Evolutionary conservation across 2,329 filamentous ascomycete genomes (phyloP).

Genomic region (Sclerotinia borealis): DNA sequence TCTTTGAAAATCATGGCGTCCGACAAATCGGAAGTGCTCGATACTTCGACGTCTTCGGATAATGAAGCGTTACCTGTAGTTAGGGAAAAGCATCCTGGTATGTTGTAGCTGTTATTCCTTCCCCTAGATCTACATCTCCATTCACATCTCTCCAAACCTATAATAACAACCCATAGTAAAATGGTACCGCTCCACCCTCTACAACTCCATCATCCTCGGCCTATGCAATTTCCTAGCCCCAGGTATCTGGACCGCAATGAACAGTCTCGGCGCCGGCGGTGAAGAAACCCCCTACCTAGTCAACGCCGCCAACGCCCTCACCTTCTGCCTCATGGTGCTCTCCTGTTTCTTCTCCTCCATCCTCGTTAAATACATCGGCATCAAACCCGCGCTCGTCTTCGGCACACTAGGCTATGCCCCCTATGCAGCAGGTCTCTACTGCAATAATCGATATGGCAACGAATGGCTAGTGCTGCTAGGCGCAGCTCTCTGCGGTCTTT

Average conservation of each 20-base stretch:
- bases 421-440: slow-evolving; percentile 65
- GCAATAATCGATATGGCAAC: slow-evolving; percentile 62
- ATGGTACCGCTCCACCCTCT: slow-evolving; percentile 68
- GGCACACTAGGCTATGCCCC: slow-evolving; percentile 68
- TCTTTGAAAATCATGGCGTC: not conserved
- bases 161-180: slow-evolving; percentile 33
- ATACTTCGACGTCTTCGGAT: slow-evolving; percentile 16
- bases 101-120: not conserved
- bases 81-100: slow-evolving; percentile 17
- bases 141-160: not conserved
- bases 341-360: slow-evolving; percentile 61
- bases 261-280: slow-evolving; percentile 65
- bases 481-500: slow-evolving; percentile 26
- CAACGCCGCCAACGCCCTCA: slow-evolving; percentile 62
- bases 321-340: slow-evolving; percentile 67
- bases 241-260: slow-evolving; percentile 70
- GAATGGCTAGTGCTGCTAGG: slow-evolving; percentile 64
- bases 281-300: slow-evolving; percentile 58
- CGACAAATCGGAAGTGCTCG: slow-evolving; percentile 10
- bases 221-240: slow-evolving; percentile 65
- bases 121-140: not conserved
- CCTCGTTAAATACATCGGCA: slow-evolving; percentile 61
- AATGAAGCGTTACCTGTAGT: slow-evolving; percentile 17
- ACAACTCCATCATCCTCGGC: slow-evolving; percentile 65
- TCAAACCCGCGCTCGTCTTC: slow-evolving; percentile 64